These are phyloP conservation scores for Tetrapisispora iriomotensis DNA, from an alignment of 805 yeast species.

Conservation along the genomic window DNA sequence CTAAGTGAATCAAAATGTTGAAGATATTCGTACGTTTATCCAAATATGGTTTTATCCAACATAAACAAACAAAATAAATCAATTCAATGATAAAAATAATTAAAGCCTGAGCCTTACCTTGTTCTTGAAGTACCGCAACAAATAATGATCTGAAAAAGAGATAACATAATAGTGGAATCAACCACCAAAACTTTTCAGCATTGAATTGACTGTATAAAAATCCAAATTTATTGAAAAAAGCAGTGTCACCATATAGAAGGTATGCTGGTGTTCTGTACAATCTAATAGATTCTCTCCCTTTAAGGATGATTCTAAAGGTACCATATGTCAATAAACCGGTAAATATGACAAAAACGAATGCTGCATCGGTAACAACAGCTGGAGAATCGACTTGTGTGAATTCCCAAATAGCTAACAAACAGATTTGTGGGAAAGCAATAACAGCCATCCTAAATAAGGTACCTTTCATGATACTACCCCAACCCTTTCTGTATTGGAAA, in stretches of 20 bases:
- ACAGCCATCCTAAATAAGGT: conserved; percentile 73
- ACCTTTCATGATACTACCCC: conserved; percentile 83
- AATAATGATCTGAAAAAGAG: conserved; percentile 66
- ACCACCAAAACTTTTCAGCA: conserved; percentile 81
- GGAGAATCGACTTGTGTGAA: conserved; percentile 73
- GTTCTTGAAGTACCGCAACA: conserved; percentile 73
- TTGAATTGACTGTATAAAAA: conserved; percentile 85
- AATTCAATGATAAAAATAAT: conserved; percentile 69
- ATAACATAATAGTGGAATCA: conserved; percentile 54
- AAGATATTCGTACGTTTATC: conserved; percentile 91
- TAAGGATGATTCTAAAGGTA: conserved; percentile 56
- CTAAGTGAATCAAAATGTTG: conserved; percentile 75
- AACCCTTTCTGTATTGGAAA: conserved; percentile 67
- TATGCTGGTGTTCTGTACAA: conserved; percentile 89
- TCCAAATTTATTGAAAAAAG: conserved; percentile 77
- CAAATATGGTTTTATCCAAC: conserved; percentile 80
- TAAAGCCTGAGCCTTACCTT: conserved; percentile 77
- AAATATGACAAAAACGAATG: conserved; percentile 50
- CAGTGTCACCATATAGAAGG: conserved; percentile 74
- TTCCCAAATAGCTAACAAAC: conserved; percentile 81
- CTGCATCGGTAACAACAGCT: conserved; percentile 74
- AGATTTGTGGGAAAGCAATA: conserved; percentile 80
- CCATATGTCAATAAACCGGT: conserved; percentile 60
- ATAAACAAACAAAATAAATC: conserved; percentile 51
- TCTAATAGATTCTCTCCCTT: conserved; percentile 61